phyloP scores from a whole-genome alignment of 1,284 basidiomycete genomes.

The Rhodotorula sp. region DNA sequence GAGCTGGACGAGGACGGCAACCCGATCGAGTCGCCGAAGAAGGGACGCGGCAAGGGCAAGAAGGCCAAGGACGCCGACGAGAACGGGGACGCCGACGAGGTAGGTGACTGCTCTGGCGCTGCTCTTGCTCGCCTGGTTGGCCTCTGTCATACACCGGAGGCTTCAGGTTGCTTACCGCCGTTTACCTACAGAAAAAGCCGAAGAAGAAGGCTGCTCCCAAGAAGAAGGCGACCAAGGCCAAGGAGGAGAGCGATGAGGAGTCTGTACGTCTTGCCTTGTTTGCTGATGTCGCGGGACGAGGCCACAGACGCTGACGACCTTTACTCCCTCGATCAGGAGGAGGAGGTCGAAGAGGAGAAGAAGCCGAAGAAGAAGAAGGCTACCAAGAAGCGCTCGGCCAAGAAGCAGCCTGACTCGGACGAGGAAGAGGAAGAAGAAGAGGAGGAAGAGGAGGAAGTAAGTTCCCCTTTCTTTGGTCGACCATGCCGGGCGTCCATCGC shows the following conservation, averaged over 20 bases:
- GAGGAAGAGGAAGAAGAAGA: slow-evolving; percentile 3
- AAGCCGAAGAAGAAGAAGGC: slow-evolving; percentile 26
- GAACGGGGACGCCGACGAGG: background rate
- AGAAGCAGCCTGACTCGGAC: slow-evolving; percentile 12
- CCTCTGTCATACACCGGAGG: background rate
- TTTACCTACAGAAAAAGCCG: slow-evolving; percentile 24
- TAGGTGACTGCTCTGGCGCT: background rate
- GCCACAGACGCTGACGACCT: no score
- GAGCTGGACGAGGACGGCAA: slow-evolving; percentile 17
- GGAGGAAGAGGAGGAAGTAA: slow-evolving; percentile 11
- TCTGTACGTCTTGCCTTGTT: no score
- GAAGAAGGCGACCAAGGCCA: background rate
- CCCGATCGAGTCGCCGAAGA: slow-evolving; percentile 19
- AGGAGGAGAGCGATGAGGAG: background rate
- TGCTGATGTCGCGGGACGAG: no score
- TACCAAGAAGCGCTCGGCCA: slow-evolving; percentile 7
- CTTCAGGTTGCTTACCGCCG: no score
- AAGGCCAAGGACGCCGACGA: slow-evolving; percentile 11
- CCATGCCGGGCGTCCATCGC: background rate
- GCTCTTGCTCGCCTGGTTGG: background rate
- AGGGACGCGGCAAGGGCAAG: slow-evolving; percentile 8
- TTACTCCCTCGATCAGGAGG: no score
- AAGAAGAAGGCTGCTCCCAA: slow-evolving; percentile 27
- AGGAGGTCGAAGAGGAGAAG: background rate
- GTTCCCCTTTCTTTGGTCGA: background rate